phyloP scores from a whole-genome alignment of 2,329 filamentous ascomycete species.

The Phyllosticta citrichinensis region DNA sequence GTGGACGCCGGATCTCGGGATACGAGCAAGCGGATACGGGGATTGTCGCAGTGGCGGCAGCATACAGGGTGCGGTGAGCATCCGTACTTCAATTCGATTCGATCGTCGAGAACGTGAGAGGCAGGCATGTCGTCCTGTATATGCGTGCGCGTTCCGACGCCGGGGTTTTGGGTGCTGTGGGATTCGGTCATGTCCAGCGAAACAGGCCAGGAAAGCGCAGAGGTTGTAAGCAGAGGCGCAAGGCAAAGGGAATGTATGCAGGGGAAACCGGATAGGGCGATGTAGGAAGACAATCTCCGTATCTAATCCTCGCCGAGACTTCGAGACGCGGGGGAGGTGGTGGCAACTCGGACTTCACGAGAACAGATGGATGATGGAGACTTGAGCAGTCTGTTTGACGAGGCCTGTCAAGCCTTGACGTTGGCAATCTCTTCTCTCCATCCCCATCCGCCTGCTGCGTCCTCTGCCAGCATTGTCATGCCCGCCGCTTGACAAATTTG shows the following conservation, averaged over 20 bases:
- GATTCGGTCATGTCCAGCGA: not conserved
- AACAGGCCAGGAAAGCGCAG: not conserved
- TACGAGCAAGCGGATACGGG: not conserved
- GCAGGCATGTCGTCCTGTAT: not conserved
- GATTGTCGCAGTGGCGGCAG: not conserved
- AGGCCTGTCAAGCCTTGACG: constrained; percentile 18
- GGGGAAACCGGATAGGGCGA: not conserved
- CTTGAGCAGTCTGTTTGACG: not conserved
- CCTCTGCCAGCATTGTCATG: constrained; percentile 33
- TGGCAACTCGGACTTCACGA: not conserved
- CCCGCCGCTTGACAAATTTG: constrained; percentile 39
- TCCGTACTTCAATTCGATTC: not conserved
- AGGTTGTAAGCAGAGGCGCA: not conserved
- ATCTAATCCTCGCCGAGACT: not conserved
- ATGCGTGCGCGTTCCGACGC: not conserved
- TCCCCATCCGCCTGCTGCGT: constrained; percentile 33
- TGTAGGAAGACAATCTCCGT: not conserved
- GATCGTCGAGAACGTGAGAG: not conserved
- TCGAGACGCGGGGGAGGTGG: not conserved
- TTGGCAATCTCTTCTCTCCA: constrained; percentile 38
- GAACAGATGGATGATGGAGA: not conserved
- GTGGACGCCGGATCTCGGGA: not conserved
- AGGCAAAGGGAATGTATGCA: not conserved
- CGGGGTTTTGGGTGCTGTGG: not conserved
- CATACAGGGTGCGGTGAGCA: not conserved